Conservation (phyloP, 2,329 filamentous ascomycete species). For the Botryotinia convoluta region DNA sequence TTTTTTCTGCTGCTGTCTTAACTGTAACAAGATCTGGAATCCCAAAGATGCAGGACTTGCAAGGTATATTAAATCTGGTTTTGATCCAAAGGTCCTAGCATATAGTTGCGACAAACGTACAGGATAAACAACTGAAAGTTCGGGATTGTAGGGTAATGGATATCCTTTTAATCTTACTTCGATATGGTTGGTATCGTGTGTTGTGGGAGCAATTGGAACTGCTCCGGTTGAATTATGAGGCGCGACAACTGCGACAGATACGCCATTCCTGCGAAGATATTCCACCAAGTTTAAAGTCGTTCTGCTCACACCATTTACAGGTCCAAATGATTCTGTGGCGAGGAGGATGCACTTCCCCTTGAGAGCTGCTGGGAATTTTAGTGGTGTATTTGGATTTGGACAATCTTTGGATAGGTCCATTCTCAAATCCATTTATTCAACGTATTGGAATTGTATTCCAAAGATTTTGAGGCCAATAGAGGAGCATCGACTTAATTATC, state of each 20-base stretch:
- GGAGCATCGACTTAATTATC: background rate
- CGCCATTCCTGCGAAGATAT: slow-evolving; percentile 62
- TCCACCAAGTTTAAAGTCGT: slow-evolving; percentile 68
- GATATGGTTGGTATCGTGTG: slow-evolving; percentile 36
- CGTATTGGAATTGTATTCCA: no score
- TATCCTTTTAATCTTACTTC: slow-evolving; percentile 63
- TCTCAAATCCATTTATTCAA: background rate
- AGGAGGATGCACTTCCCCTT: slow-evolving; percentile 61
- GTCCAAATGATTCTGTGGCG: slow-evolving; percentile 69
- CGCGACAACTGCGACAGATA: slow-evolving; percentile 64
- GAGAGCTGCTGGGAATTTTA: slow-evolving; percentile 46
- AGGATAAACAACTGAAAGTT: slow-evolving; percentile 67
- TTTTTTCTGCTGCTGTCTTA: slow-evolving; percentile 55
- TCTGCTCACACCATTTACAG: slow-evolving; percentile 70
- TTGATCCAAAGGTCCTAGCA: slow-evolving; percentile 54
- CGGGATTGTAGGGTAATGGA: slow-evolving; percentile 68
- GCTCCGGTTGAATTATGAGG: slow-evolving; percentile 51
- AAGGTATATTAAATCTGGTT: slow-evolving; percentile 66
- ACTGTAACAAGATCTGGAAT: slow-evolving; percentile 68
- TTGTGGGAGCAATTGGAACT: slow-evolving; percentile 24
- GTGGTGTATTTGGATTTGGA: background rate
- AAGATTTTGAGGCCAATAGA: background rate
- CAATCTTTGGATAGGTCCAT: background rate
- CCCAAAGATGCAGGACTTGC: slow-evolving; percentile 68
- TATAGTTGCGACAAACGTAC: slow-evolving; percentile 63